A percentile compares a stretch with the other conserved stretches of the same genome.
Evolutionary conservation across 345 rosid species (phyloP).

Genomic region (Brassica napus): Da-Ae NC_063447.1:4227001-4227500

Average conservation of each 20-base stretch:
- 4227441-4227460: slow-evolving; percentile 52
- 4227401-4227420: slow-evolving; percentile 60
- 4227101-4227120: slow-evolving; percentile 42
- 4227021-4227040: slow-evolving; percentile 45
- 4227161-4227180: slow-evolving; percentile 63
- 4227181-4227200: slow-evolving; percentile 68
- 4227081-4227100: slow-evolving; percentile 24
- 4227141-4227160: slow-evolving; percentile 37
- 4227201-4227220: slow-evolving; percentile 55
- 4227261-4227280: slow-evolving; percentile 47
- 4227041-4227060: slow-evolving; percentile 54
- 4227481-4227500: slow-evolving; percentile 25
- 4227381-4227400: slow-evolving; percentile 27
- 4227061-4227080: slow-evolving; percentile 48
- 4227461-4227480: slow-evolving; percentile 4
- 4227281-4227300: slow-evolving; percentile 41
- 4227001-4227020: slow-evolving; percentile 41
- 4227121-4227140: slow-evolving; percentile 36
- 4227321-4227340: slow-evolving; percentile 38
- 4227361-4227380: slow-evolving; percentile 50
- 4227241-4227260: slow-evolving; percentile 42
- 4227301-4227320: slow-evolving; percentile 44
- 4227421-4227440: slow-evolving; percentile 37
- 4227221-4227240: slow-evolving; percentile 41
- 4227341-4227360: slow-evolving; percentile 54